Percentiles rank a stretch among this genome's conserved stretches.
phyloP scores from a whole-genome alignment of 805 yeast species.

The Candida jianshihensis region DNA sequence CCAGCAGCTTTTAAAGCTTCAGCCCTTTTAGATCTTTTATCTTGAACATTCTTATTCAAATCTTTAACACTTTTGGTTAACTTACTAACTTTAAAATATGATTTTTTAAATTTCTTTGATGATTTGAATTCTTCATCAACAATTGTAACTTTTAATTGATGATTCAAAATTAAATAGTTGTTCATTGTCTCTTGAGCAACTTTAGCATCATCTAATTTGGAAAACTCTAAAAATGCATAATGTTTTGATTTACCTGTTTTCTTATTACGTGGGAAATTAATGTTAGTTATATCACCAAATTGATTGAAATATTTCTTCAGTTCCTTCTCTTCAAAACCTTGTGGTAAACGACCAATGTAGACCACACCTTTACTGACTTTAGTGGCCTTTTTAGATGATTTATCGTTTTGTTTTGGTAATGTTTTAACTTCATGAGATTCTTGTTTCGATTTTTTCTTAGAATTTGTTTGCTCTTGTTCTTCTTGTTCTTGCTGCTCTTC shows the following conservation, averaged over 20 bases:
- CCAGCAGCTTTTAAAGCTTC: slow-evolving; percentile 28
- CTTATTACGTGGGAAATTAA: slow-evolving; percentile 81
- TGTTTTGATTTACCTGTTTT: slow-evolving; percentile 88
- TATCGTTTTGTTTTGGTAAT: slow-evolving; percentile 15
- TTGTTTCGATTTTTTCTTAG: slow-evolving; percentile 20
- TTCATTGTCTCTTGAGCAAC: slow-evolving; percentile 95
- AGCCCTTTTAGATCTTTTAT: slow-evolving; percentile 27
- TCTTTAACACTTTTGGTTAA: slow-evolving; percentile 24
- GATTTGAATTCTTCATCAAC: slow-evolving; percentile 41
- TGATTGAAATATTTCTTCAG: slow-evolving; percentile 74
- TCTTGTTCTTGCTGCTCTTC: slow-evolving; percentile 15
- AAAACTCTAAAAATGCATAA: slow-evolving; percentile 85
- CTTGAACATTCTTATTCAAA: slow-evolving; percentile 25
- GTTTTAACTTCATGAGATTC: slow-evolving; percentile 21
- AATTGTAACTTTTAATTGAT: slow-evolving; percentile 66
- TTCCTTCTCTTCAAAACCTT: slow-evolving; percentile 83
- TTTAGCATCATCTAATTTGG: slow-evolving; percentile 65
- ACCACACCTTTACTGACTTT: slow-evolving; percentile 54
- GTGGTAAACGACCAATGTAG: slow-evolving; percentile 88
- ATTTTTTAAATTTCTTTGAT: slow-evolving; percentile 28
- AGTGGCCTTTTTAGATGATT: slow-evolving; percentile 18
- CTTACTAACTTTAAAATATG: slow-evolving; percentile 24
- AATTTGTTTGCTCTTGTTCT: slow-evolving; percentile 7
- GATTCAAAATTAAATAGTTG: slow-evolving; percentile 85
- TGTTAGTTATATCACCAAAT: slow-evolving; percentile 77